Base-by-base conservation (phyloP, 139 green algal species). In the Closterium sp. region DNA sequence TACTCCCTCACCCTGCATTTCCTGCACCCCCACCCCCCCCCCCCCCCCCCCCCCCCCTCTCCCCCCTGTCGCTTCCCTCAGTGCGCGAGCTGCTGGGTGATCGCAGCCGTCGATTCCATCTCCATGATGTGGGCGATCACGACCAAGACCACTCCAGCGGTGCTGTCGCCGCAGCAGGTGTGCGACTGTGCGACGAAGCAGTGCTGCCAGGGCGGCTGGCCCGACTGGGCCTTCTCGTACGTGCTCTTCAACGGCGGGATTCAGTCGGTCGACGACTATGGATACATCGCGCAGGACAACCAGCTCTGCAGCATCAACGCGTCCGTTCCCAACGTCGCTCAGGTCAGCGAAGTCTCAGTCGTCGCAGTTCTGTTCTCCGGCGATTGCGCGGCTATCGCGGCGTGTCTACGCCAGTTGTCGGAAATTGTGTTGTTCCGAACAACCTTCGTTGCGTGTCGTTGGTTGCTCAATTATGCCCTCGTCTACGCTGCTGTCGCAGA, bases 21-120 rank as follows among this genome's bases (percentile, higher is more conserved):
- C n/a, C n/a, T n/a, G n/a, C n/a, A n/a, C n/a, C n/a, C n/a, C n/a
- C n/a, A n/a, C n/a, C n/a, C n/a, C n/a, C n/a, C n/a, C n/a, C n/a
- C n/a, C n/a, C n/a, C n/a, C n/a, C n/a, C n/a, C n/a, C n/a, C n/a
- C n/a, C n/a, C n/a, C n/a, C n/a, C n/a, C n/a, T n/a, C n/a, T n/a
- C n/a, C n/a, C n/a, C n/a, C n/a, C n/a, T n/a, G n/a, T n/a, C n/a
- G n/a, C n/a, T 76, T 76, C 55, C 55, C 25, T 76, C 95, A 97
- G 95, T 99, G 97, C 94, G 97, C 97, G 12, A 96, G 93, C 2
- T 99, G 97, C 96, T 99, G 97, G 97, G 97, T 97, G 6, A 98
- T 99, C 91, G 97, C 96, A 19, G 96, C 97, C 16, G 98, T 96
- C 6, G 97, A 98, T 85, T 91, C 95, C 19, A 94, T 99, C 3